Base-by-base conservation (phyloP, 495 filamentous ascomycete species). In the Penicillium parvum region DNA sequence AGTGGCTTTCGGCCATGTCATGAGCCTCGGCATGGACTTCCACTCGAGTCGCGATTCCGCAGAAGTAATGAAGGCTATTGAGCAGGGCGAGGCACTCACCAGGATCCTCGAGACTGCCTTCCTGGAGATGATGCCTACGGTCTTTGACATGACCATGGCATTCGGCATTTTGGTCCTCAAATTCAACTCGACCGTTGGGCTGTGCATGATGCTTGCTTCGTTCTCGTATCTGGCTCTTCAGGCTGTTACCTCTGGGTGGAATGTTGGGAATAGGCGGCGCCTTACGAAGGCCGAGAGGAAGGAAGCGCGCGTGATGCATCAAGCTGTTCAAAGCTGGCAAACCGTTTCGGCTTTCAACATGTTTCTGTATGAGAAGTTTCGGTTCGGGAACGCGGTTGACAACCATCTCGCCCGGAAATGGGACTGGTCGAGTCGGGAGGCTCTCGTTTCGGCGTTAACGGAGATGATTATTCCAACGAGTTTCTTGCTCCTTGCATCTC, bases 341-440 rank as follows among this genome's bases (percentile, higher is more conserved):
- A 85, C 84, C 7, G 84, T 86, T 22, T 58, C 55, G 15, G 78
- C 81, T 50, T 88, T 91, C 68, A 90, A 90, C 53, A 78, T 82
- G 44, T 70, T 81, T 22, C 60, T 65, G 1, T 80, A 86, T 47
- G 85, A 90, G 51, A 70, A 78, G 48, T 63, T 66, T 12, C 72
- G 80, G 36, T 86, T 50, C 22, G 35, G 35, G 11, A 37, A 40
- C 32, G 47, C 47, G n/a, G 45, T 52, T 18, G 49, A 49, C n/a
- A 37, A 26, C n/a, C 34, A 30, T 11, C 41, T 50, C n/a, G 43
- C 34, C 6, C 26, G 27, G 6, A 32, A 30, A 2, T 6, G 23
- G 23, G 23, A 27, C 11, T 27, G 11, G 6, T 14, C 20, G n/a
- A 25, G 11, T 23, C 35, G 43, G 11, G 28, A 28, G 12, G 34